Conservation (phyloP, 2,329 filamentous ascomycete genomes). For the Alternaria panax region DNA sequence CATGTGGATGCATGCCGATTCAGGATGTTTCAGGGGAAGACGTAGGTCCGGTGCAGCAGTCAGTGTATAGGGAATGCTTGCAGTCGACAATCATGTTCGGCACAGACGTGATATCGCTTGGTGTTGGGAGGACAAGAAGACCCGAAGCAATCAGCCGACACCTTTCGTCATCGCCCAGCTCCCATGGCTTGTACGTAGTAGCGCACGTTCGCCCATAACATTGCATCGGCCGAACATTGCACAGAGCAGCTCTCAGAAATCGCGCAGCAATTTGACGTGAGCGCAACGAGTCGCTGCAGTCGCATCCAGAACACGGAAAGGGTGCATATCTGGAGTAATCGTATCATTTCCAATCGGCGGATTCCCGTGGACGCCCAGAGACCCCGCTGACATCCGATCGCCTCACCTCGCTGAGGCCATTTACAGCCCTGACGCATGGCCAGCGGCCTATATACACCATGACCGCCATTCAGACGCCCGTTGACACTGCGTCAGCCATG, state of each 20-base stretch:
- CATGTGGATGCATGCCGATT: not conserved
- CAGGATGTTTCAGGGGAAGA: not conserved
- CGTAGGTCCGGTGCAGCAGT: no score
- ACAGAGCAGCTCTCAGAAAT: slow-evolving; percentile 19
- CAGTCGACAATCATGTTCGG: slow-evolving; percentile 4
- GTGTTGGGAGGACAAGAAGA: slow-evolving; percentile 19
- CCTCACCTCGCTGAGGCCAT: slow-evolving; percentile 26
- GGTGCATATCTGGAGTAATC: slow-evolving; percentile 12
- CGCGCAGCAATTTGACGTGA: slow-evolving; percentile 16
- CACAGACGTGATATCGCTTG: not conserved
- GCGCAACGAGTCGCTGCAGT: slow-evolving; percentile 12
- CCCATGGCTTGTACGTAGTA: slow-evolving; percentile 2
- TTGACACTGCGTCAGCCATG: slow-evolving; percentile 59
- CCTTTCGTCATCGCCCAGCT: slow-evolving; percentile 26
- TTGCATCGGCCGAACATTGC: slow-evolving; percentile 23
- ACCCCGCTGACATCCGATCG: slow-evolving; percentile 41
- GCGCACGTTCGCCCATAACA: slow-evolving; percentile 15
- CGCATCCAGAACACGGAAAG: slow-evolving; percentile 5
- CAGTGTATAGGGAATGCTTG: not conserved
- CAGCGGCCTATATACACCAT: slow-evolving; percentile 27
- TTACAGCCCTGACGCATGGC: slow-evolving; percentile 36
- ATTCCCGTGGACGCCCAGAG: slow-evolving; percentile 12
- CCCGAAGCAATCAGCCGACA: slow-evolving; percentile 25
- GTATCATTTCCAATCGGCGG: slow-evolving; percentile 35
- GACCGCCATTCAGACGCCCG: slow-evolving; percentile 32